phyloP scores from a whole-genome alignment of 352 stramenopile species.

The Phytophthora kernoviae region DNA sequence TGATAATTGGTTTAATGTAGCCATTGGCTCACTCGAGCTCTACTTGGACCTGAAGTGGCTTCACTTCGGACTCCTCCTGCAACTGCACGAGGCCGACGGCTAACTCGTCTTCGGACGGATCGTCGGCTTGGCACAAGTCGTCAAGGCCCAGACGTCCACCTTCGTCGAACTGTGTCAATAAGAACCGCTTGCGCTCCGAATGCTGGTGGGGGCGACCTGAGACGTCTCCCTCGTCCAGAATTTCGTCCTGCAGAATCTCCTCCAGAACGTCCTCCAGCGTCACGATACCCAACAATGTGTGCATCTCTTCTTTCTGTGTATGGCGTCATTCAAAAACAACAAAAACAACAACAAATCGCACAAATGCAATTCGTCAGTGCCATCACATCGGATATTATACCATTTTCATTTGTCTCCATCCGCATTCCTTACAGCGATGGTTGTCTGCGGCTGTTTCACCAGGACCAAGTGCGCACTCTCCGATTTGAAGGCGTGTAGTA shows the following conservation, averaged over 20 bases:
- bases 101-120: constrained; percentile 43
- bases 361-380: background rate
- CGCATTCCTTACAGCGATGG: constrained; percentile 33
- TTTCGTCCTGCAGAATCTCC: constrained; percentile 96
- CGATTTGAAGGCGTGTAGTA: constrained; percentile 95
- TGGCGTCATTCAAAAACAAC: background rate
- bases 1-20: too few species aligned
- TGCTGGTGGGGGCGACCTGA: constrained; percentile 33
- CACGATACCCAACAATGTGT: constrained; percentile 96
- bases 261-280: constrained; percentile 99
- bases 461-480: constrained; percentile 94
- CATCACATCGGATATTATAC: too few species aligned
- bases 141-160: constrained; percentile 50
- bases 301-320: constrained; percentile 82
- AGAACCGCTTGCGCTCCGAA: constrained; percentile 50
- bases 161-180: constrained; percentile 54
- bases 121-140: constrained; percentile 45
- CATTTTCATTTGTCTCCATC: too few species aligned
- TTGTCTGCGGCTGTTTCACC: constrained; percentile 92
- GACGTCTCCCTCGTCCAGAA: constrained; percentile 96
- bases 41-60: background rate
- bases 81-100: constrained; percentile 18
- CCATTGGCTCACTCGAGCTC: background rate
- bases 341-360: background rate
- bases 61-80: constrained; percentile 9